Evolutionary conservation across 2,329 filamentous ascomycete genomes (phyloP), one percentile per base, ranked within the genome.

Genomic region (Magnaporthales sp.): DNA sequence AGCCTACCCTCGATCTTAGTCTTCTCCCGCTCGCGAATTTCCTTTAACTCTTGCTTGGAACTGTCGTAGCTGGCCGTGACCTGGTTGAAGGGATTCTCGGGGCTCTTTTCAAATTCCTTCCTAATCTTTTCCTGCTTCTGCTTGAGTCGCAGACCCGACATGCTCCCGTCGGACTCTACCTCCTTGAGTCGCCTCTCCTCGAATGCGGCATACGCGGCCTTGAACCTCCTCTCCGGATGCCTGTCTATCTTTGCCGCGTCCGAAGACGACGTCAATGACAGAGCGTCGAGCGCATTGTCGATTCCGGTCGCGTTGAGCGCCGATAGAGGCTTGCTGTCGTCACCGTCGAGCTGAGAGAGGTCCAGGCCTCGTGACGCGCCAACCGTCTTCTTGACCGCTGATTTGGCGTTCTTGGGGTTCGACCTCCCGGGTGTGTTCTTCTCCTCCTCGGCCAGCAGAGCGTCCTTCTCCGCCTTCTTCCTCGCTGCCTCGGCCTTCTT

Each of bases 61-160:
- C 91, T 86, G 77, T 99, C 91, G 79, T 92, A 96, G 3, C 82
- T 77, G 2, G 88, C 91, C 65, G 82, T 86, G 19, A 89, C 88
- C 80, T 96, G 92, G 80, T 97, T 97, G 80, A 96, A 95, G 15
- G 95, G 95, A 77, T 99, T 99, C 73, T 98, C 94, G 1, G 91
- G 89, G 74, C 91, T 91, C 83, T 92, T 96, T 78, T 96, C 91
- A 77, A 98, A 99, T 80, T 98, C 95, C 83, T 96, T 96, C 69
- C 86, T 80, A 71, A 96, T 91, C 74, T 89, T 84, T 70, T 94
- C 91, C 73, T 93, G 89, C 78, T 91, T 90, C 84, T 97, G 93
- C 72, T 96, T 87, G 72, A 91, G 82, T 67, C 93, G 83, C 75
- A 98, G 77, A 0, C 92, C 92, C 67, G 90, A 77, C 24, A 83